phyloP scores from a whole-genome alignment of 441 rosid genomes.

The Omphalea diandra region DNA sequence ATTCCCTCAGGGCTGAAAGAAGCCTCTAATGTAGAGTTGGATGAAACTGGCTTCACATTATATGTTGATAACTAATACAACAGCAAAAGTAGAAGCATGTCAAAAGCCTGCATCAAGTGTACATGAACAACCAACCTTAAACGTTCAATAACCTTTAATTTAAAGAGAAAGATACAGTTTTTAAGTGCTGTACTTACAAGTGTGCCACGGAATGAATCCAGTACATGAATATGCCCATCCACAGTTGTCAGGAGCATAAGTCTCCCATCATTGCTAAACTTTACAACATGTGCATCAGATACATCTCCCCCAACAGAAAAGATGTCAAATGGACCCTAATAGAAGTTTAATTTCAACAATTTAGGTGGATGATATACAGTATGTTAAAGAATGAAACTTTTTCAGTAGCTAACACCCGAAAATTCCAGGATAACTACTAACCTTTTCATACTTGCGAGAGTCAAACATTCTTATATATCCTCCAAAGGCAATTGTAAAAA shows the following conservation, averaged over 20 bases:
- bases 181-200: slow-evolving; percentile 45
- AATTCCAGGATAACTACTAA: slow-evolving; percentile 23
- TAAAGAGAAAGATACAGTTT: not conserved
- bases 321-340: slow-evolving; percentile 84
- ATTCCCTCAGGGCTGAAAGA: slow-evolving; percentile 96
- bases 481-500: slow-evolving; percentile 91
- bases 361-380: slow-evolving; percentile 14
- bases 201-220: slow-evolving; percentile 93
- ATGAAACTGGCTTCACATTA: slow-evolving; percentile 79
- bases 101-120: slow-evolving; percentile 12
- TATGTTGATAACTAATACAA: slow-evolving; percentile 64
- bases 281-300: slow-evolving; percentile 81
- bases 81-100: slow-evolving; percentile 19
- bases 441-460: slow-evolving; percentile 88
- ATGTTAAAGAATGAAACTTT: slow-evolving; percentile 1
- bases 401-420: slow-evolving; percentile 14
- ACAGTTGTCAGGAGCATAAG: slow-evolving; percentile 85
- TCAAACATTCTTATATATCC: slow-evolving; percentile 92
- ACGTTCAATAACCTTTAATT: not conserved
- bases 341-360: slow-evolving; percentile 19
- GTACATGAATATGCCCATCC: slow-evolving; percentile 88
- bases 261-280: slow-evolving; percentile 92
- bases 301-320: slow-evolving; percentile 82
- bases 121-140: not conserved
- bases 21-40: slow-evolving; percentile 82